phyloP scores from a whole-genome alignment of 805 yeast genomes.

The Candida palmyrensis region DNA sequence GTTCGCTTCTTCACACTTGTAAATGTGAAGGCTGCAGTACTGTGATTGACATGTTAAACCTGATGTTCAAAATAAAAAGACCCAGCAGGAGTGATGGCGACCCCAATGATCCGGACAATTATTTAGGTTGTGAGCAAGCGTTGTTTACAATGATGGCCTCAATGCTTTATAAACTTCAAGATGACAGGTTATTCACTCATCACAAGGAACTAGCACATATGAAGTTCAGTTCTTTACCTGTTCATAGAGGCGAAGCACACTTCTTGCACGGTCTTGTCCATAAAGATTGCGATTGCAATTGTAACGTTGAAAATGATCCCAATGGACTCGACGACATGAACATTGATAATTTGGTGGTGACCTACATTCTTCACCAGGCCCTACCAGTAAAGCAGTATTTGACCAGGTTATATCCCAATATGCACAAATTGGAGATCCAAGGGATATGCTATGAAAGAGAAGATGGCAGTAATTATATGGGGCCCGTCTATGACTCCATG shows the following conservation, averaged over 20 bases:
- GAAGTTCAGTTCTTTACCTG: constrained; percentile 23
- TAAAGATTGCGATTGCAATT: constrained; percentile 7
- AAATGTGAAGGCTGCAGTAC: constrained; percentile 30
- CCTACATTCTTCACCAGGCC: constrained; percentile 31
- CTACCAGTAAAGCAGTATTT: constrained; percentile 25
- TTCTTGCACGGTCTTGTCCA: constrained; percentile 29
- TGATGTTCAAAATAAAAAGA: constrained; percentile 17
- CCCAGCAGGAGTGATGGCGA: too few species aligned
- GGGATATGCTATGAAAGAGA: constrained; percentile 26
- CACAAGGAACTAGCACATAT: constrained; percentile 18
- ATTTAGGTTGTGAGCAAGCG: constrained; percentile 20
- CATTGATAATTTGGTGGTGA: constrained; percentile 29
- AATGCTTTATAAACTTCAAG: constrained; percentile 28
- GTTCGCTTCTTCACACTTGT: constrained; percentile 31
- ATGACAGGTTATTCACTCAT: constrained; percentile 32
- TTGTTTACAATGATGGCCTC: constrained; percentile 28
- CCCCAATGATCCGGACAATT: constrained; percentile 10
- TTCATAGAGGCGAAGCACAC: constrained; percentile 31
- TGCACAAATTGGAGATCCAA: constrained; percentile 29
- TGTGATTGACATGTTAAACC: constrained; percentile 18
- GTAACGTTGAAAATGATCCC: constrained; percentile 18
- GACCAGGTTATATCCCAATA: constrained; percentile 14
- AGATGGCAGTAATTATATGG: constrained; percentile 8
- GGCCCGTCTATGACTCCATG: constrained; percentile 22
- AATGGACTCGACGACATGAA: constrained; percentile 14